Evolutionary conservation across 192 early-diverging fungal genomes (phyloP), one percentile per base, ranked within the genome.

Genomic region (Backusella parvicylindrica): DNA sequence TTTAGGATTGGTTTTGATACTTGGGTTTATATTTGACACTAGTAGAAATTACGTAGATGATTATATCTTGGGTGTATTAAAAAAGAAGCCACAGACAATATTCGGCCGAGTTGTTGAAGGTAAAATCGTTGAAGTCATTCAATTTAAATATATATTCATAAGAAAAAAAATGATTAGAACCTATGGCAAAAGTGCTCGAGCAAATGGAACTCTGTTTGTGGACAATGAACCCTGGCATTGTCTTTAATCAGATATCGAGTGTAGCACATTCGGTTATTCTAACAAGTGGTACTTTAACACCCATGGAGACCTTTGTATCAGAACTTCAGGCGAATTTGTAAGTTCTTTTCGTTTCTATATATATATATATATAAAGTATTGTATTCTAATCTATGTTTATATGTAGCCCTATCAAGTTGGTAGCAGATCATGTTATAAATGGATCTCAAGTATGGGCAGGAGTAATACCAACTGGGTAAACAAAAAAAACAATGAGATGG

Each of bases 361-460:
- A 53, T 36, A 13, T 28, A 41, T 13, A 60, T 32, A 41, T 28
- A 32, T 8, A 0, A 18, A 41, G 40, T 16, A 16, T 15, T 41
- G 18, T n/a, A 15, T 16, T 41, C 6, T 47, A 7, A 47, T n/a
- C 5, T n/a, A 35, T 43, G 2, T 43, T 15, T 69, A 15, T 65
- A 11, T 36, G 6, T 67, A 80, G 79, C 71, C 74, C 79, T 3
- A 80, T 82, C 31, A 81, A 73, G 26, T 71, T 91, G 8, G 85
- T 89, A 77, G 86, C 90, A 35, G 84, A 80, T 37, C 93, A 95
- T 77, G 90, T 95, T 33, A 92, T 95, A 66, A 77, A 86, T 3
- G 60, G 76, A 0, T 67, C 81, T 8, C 92, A 94, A 66, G 84
- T 90, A 37, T 83, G 83, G 56, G 90, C 89, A 1, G 81, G 85